phyloP scores from a whole-genome alignment of 768 basidiomycete species.

The Dentipellis sp. region DNA sequence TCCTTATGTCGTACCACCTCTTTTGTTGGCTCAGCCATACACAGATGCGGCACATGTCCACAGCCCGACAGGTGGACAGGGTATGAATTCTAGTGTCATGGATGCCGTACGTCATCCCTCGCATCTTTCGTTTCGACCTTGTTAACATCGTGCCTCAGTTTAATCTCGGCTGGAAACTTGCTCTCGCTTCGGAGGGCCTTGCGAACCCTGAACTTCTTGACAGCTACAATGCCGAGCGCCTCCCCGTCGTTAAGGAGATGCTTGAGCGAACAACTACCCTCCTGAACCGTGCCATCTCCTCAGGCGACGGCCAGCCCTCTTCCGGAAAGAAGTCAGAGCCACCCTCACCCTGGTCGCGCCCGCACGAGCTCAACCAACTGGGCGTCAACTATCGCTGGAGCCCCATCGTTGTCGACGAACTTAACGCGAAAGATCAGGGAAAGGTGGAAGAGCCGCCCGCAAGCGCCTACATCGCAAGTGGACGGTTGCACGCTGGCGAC shows the following conservation, averaged over 20 bases:
- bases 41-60: constrained; percentile 4
- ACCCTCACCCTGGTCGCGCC: background rate
- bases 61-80: constrained; percentile 1
- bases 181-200: constrained; percentile 8
- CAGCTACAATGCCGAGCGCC: constrained; percentile 13
- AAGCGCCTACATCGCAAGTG: background rate
- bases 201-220: constrained; percentile 7
- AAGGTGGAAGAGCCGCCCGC: background rate
- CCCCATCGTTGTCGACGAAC: constrained; percentile 7
- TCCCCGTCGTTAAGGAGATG: constrained; percentile 12
- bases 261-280: constrained; percentile 5
- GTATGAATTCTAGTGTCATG: background rate
- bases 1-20: constrained; percentile 7
- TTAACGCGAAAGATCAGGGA: background rate
- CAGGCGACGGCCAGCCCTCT: no score
- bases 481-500: constrained; percentile 7
- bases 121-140: background rate
- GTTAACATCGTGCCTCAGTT: background rate
- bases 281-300: background rate
- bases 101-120: background rate
- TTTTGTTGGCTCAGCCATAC: background rate
- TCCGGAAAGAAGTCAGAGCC: background rate
- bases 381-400: constrained; percentile 14
- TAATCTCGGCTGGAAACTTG: constrained; percentile 13
- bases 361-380: background rate